Conservation (phyloP, 2,329 filamentous ascomycete genomes). For the Mycosphaerella sp. region DNA sequence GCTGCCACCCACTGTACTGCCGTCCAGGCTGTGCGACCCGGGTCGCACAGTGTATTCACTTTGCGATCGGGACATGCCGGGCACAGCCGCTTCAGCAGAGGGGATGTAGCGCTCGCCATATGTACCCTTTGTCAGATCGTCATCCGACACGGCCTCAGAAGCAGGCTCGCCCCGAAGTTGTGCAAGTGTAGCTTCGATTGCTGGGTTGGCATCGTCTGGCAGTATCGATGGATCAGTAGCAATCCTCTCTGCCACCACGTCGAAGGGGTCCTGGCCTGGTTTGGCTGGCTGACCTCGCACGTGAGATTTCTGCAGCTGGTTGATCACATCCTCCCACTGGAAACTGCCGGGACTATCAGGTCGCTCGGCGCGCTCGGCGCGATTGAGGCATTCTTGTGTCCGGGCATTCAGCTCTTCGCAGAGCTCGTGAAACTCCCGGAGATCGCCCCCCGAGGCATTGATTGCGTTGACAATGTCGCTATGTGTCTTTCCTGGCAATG, state of each 20-base stretch:
- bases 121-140: constrained; percentile 20
- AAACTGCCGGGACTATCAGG: constrained; percentile 44
- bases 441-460: constrained; percentile 38
- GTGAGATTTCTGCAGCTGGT: constrained; percentile 34
- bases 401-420: constrained; percentile 44
- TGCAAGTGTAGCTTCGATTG: constrained; percentile 24
- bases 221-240: constrained; percentile 28
- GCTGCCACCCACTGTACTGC: constrained; percentile 10
- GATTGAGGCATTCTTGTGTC: constrained; percentile 46
- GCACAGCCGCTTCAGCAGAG: constrained; percentile 6
- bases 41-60: constrained; percentile 20
- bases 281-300: constrained; percentile 27
- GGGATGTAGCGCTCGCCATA: constrained; percentile 13
- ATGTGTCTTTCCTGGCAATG: constrained; percentile 21
- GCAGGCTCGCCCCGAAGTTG: constrained; percentile 17
- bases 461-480: constrained; percentile 33
- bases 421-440: constrained; percentile 45
- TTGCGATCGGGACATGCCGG: constrained; percentile 12
- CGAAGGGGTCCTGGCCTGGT: constrained; percentile 17
- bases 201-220: constrained; percentile 24
- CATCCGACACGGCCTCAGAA: constrained; percentile 11
- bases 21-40: constrained; percentile 21
- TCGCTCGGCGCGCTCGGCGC: constrained; percentile 48
- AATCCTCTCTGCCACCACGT: constrained; percentile 25
- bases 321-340: constrained; percentile 49